phyloP scores from a whole-genome alignment of 306 rosid genomes.

The Cucurbita argyrosperma region DNA sequence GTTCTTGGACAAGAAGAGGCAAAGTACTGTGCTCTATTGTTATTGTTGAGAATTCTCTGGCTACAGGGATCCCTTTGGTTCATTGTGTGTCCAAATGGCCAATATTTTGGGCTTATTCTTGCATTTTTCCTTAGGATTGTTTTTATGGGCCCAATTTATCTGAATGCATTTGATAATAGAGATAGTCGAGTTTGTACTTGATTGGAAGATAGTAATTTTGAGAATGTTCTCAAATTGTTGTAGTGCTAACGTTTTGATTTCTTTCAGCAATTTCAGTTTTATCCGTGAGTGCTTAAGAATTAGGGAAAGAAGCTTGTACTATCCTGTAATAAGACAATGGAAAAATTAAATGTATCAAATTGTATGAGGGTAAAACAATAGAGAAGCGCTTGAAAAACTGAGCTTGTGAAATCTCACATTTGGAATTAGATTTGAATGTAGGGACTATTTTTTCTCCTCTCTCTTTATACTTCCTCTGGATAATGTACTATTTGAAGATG shows the following conservation, averaged over 20 bases:
- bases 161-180: not conserved
- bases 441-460: not conserved
- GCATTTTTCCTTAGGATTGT: not conserved
- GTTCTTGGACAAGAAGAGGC: not conserved
- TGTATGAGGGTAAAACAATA: not conserved
- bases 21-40: not conserved
- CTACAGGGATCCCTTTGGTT: not conserved
- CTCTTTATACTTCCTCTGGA: not conserved
- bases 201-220: not conserved
- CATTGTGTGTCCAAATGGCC: not conserved
- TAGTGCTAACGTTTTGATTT: not conserved
- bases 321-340: not conserved
- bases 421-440: not conserved
- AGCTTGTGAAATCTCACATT: not conserved
- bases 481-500: not conserved
- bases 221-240: not conserved
- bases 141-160: not conserved
- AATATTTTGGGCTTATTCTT: not conserved
- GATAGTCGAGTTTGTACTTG: not conserved
- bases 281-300: not conserved
- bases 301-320: not conserved
- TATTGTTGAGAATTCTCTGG: not conserved
- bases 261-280: not conserved
- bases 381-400: not conserved
- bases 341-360: not conserved